Conservation (phyloP, 148 eudicot genomes). For the Dysphania ambrosioides region DNA sequence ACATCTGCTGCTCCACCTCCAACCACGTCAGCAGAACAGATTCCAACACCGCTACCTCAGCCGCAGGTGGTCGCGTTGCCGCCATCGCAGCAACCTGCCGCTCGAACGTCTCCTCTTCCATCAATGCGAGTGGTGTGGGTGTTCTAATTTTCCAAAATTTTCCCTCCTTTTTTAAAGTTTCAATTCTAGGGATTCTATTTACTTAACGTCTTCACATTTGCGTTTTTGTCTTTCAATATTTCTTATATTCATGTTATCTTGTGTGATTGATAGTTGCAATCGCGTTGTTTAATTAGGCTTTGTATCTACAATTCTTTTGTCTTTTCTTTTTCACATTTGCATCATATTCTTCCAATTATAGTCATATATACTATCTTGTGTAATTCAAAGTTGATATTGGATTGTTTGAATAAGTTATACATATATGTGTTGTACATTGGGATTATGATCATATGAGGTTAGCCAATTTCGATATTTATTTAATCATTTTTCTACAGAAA, state of each 20-base stretch:
- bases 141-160: not conserved
- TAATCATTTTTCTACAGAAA: conserved; percentile 60
- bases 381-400: too few relatives aligned
- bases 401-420: too few relatives aligned
- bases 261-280: not conserved
- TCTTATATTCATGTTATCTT: not conserved
- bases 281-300: not conserved
- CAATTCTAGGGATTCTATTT: not conserved
- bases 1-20: conserved; percentile 30
- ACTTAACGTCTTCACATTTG: not conserved
- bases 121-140: conserved; percentile 50
- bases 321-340: too few relatives aligned
- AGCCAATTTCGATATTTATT: too few relatives aligned
- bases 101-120: conserved; percentile 40
- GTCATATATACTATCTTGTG: too few relatives aligned
- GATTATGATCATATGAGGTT: too few relatives aligned
- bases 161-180: not conserved
- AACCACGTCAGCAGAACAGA: conserved; percentile 15
- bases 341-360: too few relatives aligned
- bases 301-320: too few relatives aligned
- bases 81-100: conserved; percentile 28
- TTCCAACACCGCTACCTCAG: conserved; percentile 18
- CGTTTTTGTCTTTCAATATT: not conserved
- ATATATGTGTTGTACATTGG: too few relatives aligned
- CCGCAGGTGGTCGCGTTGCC: conserved; percentile 22